A percentile compares a stretch with the other conserved stretches of the same genome.
Conservation (phyloP, 2,329 filamentous ascomycete genomes). For the Arachnopeziza araneosa region DNA sequence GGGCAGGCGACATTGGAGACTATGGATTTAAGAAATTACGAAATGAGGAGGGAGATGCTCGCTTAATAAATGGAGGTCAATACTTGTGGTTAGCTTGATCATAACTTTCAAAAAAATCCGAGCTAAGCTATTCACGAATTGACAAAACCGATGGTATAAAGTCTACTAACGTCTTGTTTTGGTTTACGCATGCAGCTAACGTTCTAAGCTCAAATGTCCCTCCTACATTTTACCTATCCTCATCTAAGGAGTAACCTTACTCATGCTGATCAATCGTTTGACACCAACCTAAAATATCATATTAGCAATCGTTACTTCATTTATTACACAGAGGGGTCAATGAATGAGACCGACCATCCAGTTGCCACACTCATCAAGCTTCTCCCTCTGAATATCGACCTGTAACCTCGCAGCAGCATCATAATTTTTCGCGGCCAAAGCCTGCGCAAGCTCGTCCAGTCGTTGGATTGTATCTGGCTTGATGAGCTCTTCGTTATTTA, state of each 20-base stretch:
- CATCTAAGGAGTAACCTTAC: slow-evolving; percentile 58
- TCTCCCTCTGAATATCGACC: slow-evolving; percentile 69
- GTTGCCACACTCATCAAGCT: slow-evolving; percentile 74
- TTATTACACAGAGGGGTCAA: neutral
- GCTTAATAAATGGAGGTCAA: too few relatives aligned
- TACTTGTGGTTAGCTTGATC: neutral
- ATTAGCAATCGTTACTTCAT: neutral
- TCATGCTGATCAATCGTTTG: slow-evolving; percentile 74
- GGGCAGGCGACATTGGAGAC: too few relatives aligned
- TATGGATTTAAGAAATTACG: too few relatives aligned
- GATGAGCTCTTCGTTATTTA: slow-evolving; percentile 91
- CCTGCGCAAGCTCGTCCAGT: slow-evolving; percentile 58
- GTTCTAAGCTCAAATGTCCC: neutral
- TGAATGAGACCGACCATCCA: slow-evolving; percentile 67
- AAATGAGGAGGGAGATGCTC: too few relatives aligned
- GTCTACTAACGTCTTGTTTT: neutral
- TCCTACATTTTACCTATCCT: neutral
- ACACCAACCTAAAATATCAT: slow-evolving; percentile 55
- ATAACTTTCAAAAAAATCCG: neutral
- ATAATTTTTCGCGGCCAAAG: slow-evolving; percentile 65
- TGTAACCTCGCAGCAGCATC: slow-evolving; percentile 62
- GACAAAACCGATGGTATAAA: neutral
- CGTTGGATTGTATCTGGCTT: slow-evolving; percentile 70
- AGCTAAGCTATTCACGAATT: neutral
- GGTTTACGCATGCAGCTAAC: neutral